A percentile compares a stretch with the other conserved stretches of the same genome.
Evolutionary conservation across 208 protist genomes (phyloP).

Genomic region (Paratrypanosoma confusum): DNA sequence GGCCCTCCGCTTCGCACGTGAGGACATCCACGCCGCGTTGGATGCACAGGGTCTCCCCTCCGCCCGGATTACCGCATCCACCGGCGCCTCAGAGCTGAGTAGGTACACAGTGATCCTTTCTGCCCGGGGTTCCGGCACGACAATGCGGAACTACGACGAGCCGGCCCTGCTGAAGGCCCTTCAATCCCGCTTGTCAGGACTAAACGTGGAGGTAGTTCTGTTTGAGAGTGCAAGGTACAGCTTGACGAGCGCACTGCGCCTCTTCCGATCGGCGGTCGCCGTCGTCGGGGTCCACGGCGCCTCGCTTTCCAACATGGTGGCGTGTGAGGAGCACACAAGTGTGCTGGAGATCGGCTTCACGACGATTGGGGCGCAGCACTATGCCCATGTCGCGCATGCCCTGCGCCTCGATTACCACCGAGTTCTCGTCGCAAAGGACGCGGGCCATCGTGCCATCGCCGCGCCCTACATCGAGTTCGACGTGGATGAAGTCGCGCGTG

Average conservation of each 20-base stretch:
- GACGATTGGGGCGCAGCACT: constrained; percentile 1
- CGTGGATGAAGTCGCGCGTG: too few relatives aligned
- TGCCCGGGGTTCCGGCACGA: neutral
- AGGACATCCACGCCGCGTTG: too few relatives aligned
- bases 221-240: neutral
- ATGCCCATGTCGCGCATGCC: constrained; percentile 8
- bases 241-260: constrained; percentile 1
- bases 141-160: constrained; percentile 5
- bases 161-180: constrained; percentile 1
- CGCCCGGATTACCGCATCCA: too few relatives aligned
- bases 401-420: constrained; percentile 5
- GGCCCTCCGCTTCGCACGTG: too few relatives aligned
- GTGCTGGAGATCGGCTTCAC: constrained; percentile 10
- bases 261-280: constrained; percentile 4
- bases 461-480: neutral
- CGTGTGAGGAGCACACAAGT: constrained; percentile 1
- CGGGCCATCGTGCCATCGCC: neutral
- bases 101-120: too few relatives aligned
- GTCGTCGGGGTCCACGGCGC: constrained; percentile 14
- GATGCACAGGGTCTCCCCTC: too few relatives aligned
- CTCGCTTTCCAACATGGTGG: constrained; percentile 11
- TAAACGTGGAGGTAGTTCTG: neutral
- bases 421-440: neutral
- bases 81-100: too few relatives aligned
- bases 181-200: neutral